Evolutionary conservation across 2,329 filamentous ascomycete genomes (phyloP), one percentile per base, ranked within the genome.

Genomic region (Stachybotrys echinatus): DNA sequence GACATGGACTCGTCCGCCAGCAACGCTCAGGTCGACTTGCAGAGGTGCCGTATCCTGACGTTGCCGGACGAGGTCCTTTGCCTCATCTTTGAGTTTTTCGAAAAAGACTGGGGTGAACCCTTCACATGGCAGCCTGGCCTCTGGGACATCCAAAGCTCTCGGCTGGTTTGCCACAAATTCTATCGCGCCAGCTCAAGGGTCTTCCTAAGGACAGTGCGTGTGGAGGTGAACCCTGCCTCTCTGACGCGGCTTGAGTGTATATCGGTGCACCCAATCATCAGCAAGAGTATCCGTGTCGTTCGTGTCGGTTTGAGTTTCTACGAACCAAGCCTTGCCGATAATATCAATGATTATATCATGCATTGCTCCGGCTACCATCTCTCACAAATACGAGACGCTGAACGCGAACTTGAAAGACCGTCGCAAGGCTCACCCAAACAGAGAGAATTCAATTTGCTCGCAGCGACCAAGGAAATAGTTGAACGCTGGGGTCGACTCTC

Each of bases 231-330:
- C 7, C 18, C 19, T 38, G 37, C 45, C 37, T 47, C 45, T 38
- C n/a, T 47, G 7, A 18, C 45, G 23, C 45, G 45, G 23, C 22
- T 47, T 27, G 45, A 47, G 23, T 23, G 38, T 21, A 47, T 47
- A 47, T 47, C 45, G 12, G 23, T 23, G n/a, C 45, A 47, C 27
- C 45, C 45, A 7, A 47, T 31, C 23, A 47, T 47, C 45, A 38
- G 45, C 45, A 47, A 38, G 45, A 27, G 45, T 31, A 19, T 47
- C 37, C 45, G 45, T 14, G 45, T 18, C 22, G 27, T 47, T 37
- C 45, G 45, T 21, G 45, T 20, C 22, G 31, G 8, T 12, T 20
- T 47, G 12, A 23, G 22, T 37, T 47, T 47, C 38, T 47, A 47
- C 19, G 45, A 47, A 37, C 23, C 45, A 20, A 20, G 19, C n/a